Evolutionary conservation across 495 filamentous ascomycete genomes (phyloP).

Genomic region (Aspergillus bertholletiae): DNA sequence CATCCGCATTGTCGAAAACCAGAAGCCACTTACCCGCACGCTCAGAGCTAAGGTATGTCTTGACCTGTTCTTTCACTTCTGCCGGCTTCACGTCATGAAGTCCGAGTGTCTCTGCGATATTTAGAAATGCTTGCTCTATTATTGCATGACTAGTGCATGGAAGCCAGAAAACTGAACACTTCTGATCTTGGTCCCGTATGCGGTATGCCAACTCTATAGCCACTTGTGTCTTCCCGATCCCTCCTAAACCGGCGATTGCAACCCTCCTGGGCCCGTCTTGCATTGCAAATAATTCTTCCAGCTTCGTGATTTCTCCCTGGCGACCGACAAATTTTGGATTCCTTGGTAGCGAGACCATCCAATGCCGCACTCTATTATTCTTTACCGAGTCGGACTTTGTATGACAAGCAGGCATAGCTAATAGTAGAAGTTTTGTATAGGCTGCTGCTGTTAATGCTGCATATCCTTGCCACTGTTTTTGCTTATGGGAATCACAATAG

Average conservation of each 20-base stretch:
- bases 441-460: background rate
- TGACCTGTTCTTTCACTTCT: constrained; percentile 24
- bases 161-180: constrained; percentile 52
- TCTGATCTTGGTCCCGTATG: constrained; percentile 28
- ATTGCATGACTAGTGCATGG: constrained; percentile 31
- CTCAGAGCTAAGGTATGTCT: constrained; percentile 23
- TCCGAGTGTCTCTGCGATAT: constrained; percentile 29
- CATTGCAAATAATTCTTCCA: background rate
- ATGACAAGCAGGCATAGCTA: background rate
- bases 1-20: too few species aligned
- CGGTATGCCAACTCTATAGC: constrained; percentile 47
- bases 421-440: background rate
- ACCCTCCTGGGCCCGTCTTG: background rate
- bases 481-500: too few species aligned
- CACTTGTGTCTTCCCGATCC: constrained; percentile 51
- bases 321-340: background rate
- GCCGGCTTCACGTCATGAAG: constrained; percentile 16
- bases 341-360: too few species aligned
- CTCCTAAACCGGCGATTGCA: constrained; percentile 43
- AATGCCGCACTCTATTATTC: background rate
- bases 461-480: background rate
- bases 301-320: background rate
- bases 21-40: constrained; percentile 30
- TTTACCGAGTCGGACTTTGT: background rate
- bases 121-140: constrained; percentile 42